A percentile compares a stretch with the other conserved stretches of the same genome.
Conservation (phyloP, 2,329 filamentous ascomycete genomes). For the Fusarium sterilihyphosum region DNA sequence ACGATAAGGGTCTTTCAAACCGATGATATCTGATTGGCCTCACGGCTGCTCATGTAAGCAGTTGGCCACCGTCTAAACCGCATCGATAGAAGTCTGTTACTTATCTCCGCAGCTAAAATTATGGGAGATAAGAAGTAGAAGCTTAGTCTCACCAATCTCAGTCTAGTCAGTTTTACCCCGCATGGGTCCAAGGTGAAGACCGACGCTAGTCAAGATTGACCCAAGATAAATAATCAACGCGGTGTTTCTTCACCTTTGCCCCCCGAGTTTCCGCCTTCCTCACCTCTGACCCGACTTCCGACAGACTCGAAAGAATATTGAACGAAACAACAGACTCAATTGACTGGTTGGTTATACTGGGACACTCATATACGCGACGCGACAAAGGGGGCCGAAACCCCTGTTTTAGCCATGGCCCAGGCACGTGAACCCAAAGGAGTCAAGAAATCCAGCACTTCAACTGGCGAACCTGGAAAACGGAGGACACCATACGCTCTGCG, state of each 20-base stretch:
- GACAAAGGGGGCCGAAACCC: background rate
- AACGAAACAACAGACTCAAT: no score
- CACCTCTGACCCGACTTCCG: background rate
- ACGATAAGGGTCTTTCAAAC: conserved; percentile 1
- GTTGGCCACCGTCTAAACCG: background rate
- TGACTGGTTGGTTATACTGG: background rate
- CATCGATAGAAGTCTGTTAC: background rate
- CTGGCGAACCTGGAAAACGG: background rate
- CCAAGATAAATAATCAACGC: background rate
- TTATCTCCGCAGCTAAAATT: background rate
- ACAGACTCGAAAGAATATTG: no score
- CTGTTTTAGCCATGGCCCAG: conserved; percentile 2
- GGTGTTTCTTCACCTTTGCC: background rate
- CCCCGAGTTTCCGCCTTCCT: background rate
- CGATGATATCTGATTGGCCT: background rate
- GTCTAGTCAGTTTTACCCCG: conserved; percentile 11
- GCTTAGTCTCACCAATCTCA: background rate
- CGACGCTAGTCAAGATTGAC: background rate
- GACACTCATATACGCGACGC: background rate
- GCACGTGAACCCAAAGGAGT: background rate
- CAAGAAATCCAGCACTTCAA: conserved; percentile 1
- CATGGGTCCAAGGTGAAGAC: conserved; percentile 3
- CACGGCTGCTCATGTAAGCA: background rate
- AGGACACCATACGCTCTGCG: conserved; percentile 18
- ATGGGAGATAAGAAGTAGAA: background rate